Conservation (phyloP, 2,329 filamentous ascomycete species). For the Aspergillus pseudoterreus region DNA sequence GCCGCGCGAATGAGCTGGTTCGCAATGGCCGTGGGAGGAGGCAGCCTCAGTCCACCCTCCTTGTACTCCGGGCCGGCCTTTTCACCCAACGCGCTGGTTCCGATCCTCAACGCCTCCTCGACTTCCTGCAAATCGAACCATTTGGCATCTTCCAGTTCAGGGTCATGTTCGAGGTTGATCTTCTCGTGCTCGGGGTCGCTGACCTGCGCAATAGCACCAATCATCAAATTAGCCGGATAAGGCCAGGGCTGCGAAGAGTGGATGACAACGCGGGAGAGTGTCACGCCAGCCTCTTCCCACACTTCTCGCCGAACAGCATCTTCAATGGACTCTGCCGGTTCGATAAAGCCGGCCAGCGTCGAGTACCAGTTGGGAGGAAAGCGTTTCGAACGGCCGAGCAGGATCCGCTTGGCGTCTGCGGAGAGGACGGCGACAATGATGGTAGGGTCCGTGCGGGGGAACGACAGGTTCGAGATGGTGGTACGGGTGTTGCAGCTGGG, state of each 20-base stretch:
- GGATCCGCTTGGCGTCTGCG: constrained; percentile 68
- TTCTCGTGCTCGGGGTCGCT: constrained; percentile 74
- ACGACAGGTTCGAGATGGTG: constrained; percentile 84
- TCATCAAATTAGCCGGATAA: constrained; percentile 80
- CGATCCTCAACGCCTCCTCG: constrained; percentile 64
- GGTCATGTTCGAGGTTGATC: constrained; percentile 81
- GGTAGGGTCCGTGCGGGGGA: constrained; percentile 88
- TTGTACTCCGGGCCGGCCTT: constrained; percentile 63
- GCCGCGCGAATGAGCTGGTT: constrained; percentile 82
- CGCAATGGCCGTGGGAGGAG: constrained; percentile 85
- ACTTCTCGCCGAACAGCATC: constrained; percentile 80
- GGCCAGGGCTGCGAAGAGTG: constrained; percentile 87
- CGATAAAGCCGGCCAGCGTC: constrained; percentile 81
- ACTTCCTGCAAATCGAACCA: constrained; percentile 87
- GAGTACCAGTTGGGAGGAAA: constrained; percentile 86
- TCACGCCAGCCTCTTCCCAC: constrained; percentile 80
- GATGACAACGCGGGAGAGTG: constrained; percentile 71
- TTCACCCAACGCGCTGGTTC: constrained; percentile 66
- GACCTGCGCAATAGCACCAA: constrained; percentile 77
- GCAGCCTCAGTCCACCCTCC: constrained; percentile 74
- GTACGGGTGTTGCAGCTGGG: constrained; percentile 74
- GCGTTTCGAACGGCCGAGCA: constrained; percentile 80
- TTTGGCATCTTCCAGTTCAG: constrained; percentile 82
- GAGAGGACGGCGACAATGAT: constrained; percentile 94
- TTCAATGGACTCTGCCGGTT: constrained; percentile 80